A percentile compares a stretch with the other conserved stretches of the same genome.
These are phyloP conservation scores for Chaetomium tenue DNA, from an alignment of 495 filamentous ascomycete genomes.

Conservation along the genomic window DNA sequence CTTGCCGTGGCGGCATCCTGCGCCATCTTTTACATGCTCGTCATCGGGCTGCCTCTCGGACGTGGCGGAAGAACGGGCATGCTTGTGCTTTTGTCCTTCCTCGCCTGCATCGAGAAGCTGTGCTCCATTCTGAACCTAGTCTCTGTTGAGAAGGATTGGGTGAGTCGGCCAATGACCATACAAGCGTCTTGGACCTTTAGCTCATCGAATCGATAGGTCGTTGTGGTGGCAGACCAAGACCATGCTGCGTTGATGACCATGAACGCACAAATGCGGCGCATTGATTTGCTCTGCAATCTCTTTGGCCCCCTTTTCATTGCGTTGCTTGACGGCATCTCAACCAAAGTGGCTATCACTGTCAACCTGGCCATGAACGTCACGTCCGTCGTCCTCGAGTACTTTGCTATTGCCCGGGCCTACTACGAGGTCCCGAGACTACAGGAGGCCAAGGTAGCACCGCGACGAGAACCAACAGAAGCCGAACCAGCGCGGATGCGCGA, in stretches of 20 bases:
- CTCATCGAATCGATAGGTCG: slow-evolving; percentile 11
- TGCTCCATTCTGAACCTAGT: slow-evolving; percentile 56
- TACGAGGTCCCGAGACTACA: slow-evolving; percentile 20
- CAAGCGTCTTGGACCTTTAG: background rate
- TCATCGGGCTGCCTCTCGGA: background rate
- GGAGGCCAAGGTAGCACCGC: background rate
- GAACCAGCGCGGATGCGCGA: background rate
- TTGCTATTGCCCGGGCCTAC: slow-evolving; percentile 53
- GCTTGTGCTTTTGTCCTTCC: slow-evolving; percentile 43
- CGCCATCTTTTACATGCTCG: slow-evolving; percentile 20
- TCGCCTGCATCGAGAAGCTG: slow-evolving; percentile 61
- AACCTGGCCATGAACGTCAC: slow-evolving; percentile 41
- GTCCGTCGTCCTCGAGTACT: slow-evolving; percentile 55
- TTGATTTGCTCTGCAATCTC: slow-evolving; percentile 72
- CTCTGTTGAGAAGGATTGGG: slow-evolving; percentile 67
- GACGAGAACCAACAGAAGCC: background rate
- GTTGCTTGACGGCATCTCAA: slow-evolving; percentile 38
- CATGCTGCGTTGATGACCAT: background rate
- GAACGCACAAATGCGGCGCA: slow-evolving; percentile 56
- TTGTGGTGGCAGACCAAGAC: slow-evolving; percentile 22
- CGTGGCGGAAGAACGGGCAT: slow-evolving; percentile 26
- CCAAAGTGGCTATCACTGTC: slow-evolving; percentile 36
- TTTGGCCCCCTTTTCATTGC: slow-evolving; percentile 60
- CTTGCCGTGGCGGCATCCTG: slow-evolving; percentile 31
- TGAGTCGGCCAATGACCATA: background rate